Percentiles rank a stretch among this genome's conserved stretches.
Evolutionary conservation across 2,329 filamentous ascomycete species (phyloP).

Genomic region (Ceratocystis eucalypticola): DNA sequence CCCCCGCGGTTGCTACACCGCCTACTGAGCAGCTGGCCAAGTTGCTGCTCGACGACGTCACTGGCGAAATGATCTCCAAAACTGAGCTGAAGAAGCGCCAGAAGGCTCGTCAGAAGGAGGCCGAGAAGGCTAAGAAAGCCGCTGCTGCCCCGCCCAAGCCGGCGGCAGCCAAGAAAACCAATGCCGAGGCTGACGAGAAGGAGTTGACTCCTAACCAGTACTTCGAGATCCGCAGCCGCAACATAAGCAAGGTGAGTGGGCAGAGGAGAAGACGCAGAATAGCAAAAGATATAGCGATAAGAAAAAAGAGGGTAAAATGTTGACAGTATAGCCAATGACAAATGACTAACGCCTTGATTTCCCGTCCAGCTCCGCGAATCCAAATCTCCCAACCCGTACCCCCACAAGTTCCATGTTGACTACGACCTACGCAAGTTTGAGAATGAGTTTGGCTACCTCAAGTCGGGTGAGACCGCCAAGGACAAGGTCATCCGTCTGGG

Average conservation of each 20-base stretch:
- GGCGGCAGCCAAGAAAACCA: conserved; percentile 54
- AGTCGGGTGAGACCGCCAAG: conserved; percentile 73
- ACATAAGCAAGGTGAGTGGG: conserved; percentile 46
- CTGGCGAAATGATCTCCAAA: conserved; percentile 77
- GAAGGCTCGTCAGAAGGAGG: conserved; percentile 78
- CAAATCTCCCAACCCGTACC: conserved; percentile 71
- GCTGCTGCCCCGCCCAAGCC: conserved; percentile 48
- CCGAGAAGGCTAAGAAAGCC: conserved; percentile 78
- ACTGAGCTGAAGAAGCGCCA: conserved; percentile 86
- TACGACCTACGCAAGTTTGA: conserved; percentile 72
- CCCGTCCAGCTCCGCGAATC: conserved; percentile 43
- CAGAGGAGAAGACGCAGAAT: background rate
- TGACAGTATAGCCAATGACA: background rate
- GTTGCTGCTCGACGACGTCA: conserved; percentile 80
- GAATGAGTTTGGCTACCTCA: conserved; percentile 63
- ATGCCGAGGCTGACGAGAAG: conserved; percentile 53
- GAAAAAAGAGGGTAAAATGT: background rate
- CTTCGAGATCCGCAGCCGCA: conserved; percentile 86
- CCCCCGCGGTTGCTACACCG: conserved; percentile 25
- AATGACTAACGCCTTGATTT: background rate
- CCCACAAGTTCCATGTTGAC: conserved; percentile 80
- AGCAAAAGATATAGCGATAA: background rate
- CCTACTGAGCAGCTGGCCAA: conserved; percentile 48
- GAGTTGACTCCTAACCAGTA: conserved; percentile 54
- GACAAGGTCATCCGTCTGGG: conserved; percentile 65